These are phyloP conservation scores for Synchytrium microbalum DNA, from an alignment of 371 early-diverging fungal genomes.

Conservation along the genomic window DNA sequence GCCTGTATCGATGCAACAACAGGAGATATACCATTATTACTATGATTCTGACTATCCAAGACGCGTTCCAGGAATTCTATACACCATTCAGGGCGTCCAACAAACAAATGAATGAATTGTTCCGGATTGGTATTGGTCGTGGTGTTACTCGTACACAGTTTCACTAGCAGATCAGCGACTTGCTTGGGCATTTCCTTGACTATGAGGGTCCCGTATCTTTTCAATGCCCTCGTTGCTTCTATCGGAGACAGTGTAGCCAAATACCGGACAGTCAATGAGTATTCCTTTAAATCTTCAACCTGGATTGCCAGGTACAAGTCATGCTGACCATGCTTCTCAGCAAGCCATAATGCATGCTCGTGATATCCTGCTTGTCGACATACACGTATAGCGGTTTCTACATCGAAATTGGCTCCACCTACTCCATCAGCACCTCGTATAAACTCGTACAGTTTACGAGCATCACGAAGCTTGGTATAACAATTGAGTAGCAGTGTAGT, in stretches of 20 bases:
- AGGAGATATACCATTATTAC: background rate
- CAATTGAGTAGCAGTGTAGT: slow-evolving; percentile 93
- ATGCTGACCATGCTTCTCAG: slow-evolving; percentile 70
- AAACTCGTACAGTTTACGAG: slow-evolving; percentile 70
- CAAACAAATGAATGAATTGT: slow-evolving; percentile 63
- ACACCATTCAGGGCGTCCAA: slow-evolving; percentile 61
- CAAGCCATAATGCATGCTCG: slow-evolving; percentile 79
- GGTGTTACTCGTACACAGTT: slow-evolving; percentile 40
- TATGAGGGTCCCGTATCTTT: slow-evolving; percentile 70
- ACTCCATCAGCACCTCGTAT: slow-evolving; percentile 45
- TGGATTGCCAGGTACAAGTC: slow-evolving; percentile 72
- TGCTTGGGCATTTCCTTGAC: slow-evolving; percentile 63
- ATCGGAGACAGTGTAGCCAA: slow-evolving; percentile 49
- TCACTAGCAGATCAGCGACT: slow-evolving; percentile 72
- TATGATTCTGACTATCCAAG: slow-evolving; percentile 42
- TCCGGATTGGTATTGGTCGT: slow-evolving; percentile 8
- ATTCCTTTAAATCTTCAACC: slow-evolving; percentile 81
- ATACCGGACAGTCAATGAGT: slow-evolving; percentile 61
- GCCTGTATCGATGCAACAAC: background rate
- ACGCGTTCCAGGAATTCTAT: slow-evolving; percentile 66
- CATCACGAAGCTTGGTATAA: slow-evolving; percentile 89
- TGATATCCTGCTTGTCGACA: slow-evolving; percentile 85
- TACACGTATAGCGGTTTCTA: slow-evolving; percentile 87
- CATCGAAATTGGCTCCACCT: slow-evolving; percentile 54
- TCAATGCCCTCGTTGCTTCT: slow-evolving; percentile 55